Evolutionary conservation across 2,329 filamentous ascomycete species (phyloP), one percentile per base, ranked within the genome.

Genomic region (Alternaria angustiovoidea): DNA sequence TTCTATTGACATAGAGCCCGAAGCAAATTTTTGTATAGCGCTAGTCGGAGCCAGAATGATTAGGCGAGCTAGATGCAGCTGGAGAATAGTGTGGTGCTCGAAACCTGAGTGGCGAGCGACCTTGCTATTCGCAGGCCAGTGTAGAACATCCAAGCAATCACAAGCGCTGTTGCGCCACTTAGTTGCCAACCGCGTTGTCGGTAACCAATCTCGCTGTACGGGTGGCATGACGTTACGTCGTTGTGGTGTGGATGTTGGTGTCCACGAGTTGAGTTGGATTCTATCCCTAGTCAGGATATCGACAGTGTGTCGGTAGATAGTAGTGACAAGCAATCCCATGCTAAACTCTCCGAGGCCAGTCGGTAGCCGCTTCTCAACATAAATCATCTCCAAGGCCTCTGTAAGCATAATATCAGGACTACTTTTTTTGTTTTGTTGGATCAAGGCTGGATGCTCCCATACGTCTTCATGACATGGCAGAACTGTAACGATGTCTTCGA

Each of bases 111-210:
- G 74, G 49, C 81, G 80, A 5, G 83, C 82, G 30, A 85, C 81
- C 0, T 80, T 81, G 42, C 80, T 82, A 62, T 86, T 86, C 3
- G 86, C 86, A 18, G 81, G 80, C 86, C 86, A 88, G 65, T 88
- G 85, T 2, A 88, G 76, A 1, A 87, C 81, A 57, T 88, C 86
- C 3, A 88, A 66, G 42, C 78, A 81, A 54, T 84, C 82, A 42
- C 81, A 81, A 16, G 79, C 75, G 4, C 79, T 78, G 43, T 83
- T 83, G 14, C 81, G 75, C 82, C 82, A 84, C 32, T 82, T 83
- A 0, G 81, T 80, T 63, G 82, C 85, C 3, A 80, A 78, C 1
- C 79, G 78, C 22, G 82, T 81, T 3, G 78, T 75, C 5, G 84
- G 84, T 16, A 84, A 78, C 82, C 82, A 85, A 7, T 82, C 56